Conservation (phyloP, 192 early-diverging fungal species). For the Powellomyces hirtus region DNA sequence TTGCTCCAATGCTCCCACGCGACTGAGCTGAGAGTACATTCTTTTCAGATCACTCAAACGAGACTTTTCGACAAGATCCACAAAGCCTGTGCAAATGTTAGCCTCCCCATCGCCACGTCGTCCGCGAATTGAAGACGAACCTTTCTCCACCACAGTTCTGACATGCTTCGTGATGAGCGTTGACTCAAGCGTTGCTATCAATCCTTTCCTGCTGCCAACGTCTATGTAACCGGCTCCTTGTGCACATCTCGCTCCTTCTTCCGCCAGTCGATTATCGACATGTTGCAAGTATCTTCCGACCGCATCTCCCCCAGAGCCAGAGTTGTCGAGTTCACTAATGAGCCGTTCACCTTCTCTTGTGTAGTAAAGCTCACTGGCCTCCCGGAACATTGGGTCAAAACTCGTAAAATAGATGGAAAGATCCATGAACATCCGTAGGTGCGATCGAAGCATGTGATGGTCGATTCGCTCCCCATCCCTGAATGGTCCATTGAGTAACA, state of each 20-base stretch:
- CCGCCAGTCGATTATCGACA: conserved; percentile 64
- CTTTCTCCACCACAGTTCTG: conserved; percentile 65
- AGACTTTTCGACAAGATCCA: conserved; percentile 63
- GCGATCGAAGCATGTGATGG: conserved; percentile 49
- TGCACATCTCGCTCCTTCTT: conserved; percentile 62
- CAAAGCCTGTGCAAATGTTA: conserved; percentile 63
- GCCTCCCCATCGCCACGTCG: too few relatives aligned
- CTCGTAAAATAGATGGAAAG: conserved; percentile 66
- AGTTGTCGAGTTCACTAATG: conserved; percentile 44
- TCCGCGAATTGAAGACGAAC: conserved; percentile 7
- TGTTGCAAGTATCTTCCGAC: conserved; percentile 74
- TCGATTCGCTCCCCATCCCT: conserved; percentile 59
- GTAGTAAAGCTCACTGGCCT: conserved; percentile 72
- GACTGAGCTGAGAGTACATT: conserved; percentile 68
- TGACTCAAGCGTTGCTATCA: conserved; percentile 62
- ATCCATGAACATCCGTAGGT: conserved; percentile 77
- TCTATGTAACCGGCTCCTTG: conserved; percentile 66
- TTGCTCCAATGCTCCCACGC: conserved; percentile 66
- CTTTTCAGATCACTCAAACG: conserved; percentile 65
- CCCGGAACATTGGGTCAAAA: conserved; percentile 72
- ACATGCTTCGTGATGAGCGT: conserved; percentile 73
- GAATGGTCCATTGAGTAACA: neutral
- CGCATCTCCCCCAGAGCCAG: conserved; percentile 8
- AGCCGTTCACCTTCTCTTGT: conserved; percentile 62
- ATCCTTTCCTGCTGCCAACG: conserved; percentile 57